phyloP scores from a whole-genome alignment of 352 stramenopile genomes.

The Globisporangium alternatum region DNA sequence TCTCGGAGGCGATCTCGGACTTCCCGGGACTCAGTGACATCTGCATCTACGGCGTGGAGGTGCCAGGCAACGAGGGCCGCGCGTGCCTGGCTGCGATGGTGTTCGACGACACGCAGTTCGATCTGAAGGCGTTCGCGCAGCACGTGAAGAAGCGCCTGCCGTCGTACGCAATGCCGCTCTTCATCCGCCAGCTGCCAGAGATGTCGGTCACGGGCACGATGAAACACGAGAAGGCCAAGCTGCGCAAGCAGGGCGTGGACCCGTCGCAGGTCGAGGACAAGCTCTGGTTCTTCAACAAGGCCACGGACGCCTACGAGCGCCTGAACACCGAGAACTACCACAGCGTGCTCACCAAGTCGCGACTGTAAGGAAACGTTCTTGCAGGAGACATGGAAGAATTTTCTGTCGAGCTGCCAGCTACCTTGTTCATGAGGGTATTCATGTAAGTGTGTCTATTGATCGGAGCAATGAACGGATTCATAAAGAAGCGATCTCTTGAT shows the following conservation, averaged over 20 bases:
- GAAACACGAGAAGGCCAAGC: constrained; percentile 91
- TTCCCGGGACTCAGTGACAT: constrained; percentile 76
- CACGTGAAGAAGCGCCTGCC: constrained; percentile 49
- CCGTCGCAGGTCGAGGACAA: constrained; percentile 50
- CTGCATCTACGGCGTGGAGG: constrained; percentile 73
- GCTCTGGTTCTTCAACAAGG: constrained; percentile 59
- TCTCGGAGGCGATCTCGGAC: constrained; percentile 72
- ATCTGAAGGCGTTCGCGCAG: constrained; percentile 50
- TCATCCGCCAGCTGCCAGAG: constrained; percentile 68
- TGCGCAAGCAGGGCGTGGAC: constrained; percentile 80
- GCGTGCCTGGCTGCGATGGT: constrained; percentile 86
- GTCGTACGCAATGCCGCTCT: constrained; percentile 81
- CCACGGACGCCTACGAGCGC: constrained; percentile 43
- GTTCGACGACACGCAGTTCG: constrained; percentile 55
- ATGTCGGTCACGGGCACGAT: constrained; percentile 89
- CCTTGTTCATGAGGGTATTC: no score
- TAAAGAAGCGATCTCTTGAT: no score
- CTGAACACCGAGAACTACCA: constrained; percentile 63
- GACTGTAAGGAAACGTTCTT: constrained; percentile 26
- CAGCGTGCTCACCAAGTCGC: constrained; percentile 45
- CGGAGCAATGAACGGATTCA: no score
- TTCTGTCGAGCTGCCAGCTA: neutral
- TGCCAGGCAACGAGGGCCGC: constrained; percentile 73
- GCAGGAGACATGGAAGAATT: neutral
- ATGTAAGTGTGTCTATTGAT: no score